Evolutionary conservation across 1,139 yeast genomes (phyloP), one percentile per base, ranked within the genome.

Genomic region (Blastobotrys buckinghamii): DNA sequence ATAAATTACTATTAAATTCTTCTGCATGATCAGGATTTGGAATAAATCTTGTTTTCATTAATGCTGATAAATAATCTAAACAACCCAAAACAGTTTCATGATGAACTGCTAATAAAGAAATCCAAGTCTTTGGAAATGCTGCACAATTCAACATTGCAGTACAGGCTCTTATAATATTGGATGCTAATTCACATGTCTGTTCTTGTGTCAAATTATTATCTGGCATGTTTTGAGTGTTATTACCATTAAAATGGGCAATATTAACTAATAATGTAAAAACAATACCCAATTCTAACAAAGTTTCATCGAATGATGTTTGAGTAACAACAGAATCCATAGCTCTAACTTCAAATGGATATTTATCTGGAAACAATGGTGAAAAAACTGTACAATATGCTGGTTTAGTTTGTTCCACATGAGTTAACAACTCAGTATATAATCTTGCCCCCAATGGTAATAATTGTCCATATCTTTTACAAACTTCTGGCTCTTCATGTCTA

Each of bases 321-420:
- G 79, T 79, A 22, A 86, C 86, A 45, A 82, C 73, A 0, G 95
- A 82, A 61, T 87, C 96, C 58, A 85, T 76, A 1, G 92, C 81
- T 39, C 75, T 63, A 39, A 81, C 82, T 48, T 69, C 69, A 60
- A 84, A 82, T 17, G 96, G 95, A 60, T 76, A 78, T 15, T 69
- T 68, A 17, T 74, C 73, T 5, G 95, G 95, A 70, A 87, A 88
- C 34, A 88, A 66, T 20, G 64, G 61, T 5, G 69, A 63, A 52
- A 60, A 66, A 4, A 60, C 63, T 6, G 56, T 53, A 38, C 58
- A 50, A 22, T 51, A 44, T 36, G 50, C 45, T 12, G 48, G 42
- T 36, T 49, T 42, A 15, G 38, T 15, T 42, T 51, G 52, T 45
- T 59, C 62, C 37, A 57, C 58, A 39, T 57, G 58, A 19, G 49